Base-by-base conservation (phyloP, 805 yeast genomes). In the Millerago galiae region DNA sequence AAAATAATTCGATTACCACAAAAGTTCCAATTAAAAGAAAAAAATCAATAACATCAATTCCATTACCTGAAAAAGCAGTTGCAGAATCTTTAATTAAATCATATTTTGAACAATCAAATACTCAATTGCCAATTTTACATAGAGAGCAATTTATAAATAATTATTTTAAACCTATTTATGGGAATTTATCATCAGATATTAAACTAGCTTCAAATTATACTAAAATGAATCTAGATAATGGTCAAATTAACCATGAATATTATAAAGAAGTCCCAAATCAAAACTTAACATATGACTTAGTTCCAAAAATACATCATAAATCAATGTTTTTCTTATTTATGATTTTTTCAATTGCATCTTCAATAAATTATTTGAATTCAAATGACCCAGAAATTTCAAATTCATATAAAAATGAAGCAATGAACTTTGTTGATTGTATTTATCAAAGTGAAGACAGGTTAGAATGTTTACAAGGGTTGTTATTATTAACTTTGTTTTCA, bases 121-220 rank as follows among this genome's bases (percentile, higher is more conserved):
- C 95, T 2, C 96, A 88, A 59, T 60, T 86, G 24, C 96, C 97
- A 0, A 71, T 90, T 4, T 62, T 89, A 37, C 96, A 90, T 58
- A 71, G 96, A 26, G 95, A 87, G 53, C 76, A 74, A 50, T 89
- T 88, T 54, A 60, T 90, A 34, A 66, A 66, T 37, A 66, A 68
- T 24, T 79, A 78, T 54, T 89, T 84, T 57, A 75, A 77, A 51
- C 96, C 96, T 0, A 70, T 89, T 1, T 89, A 89, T 58, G 96
- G 97, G 0, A 62, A 70, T 4, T 65, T 84, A 45, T 75, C 81
- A 12, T 52, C 67, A 0, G 65, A 65, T 26, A 63, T 77, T 1
- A 66, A 80, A 6, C 65, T 86, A 35, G 90, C 86, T 0, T 75
- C 83, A 2, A 70, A 74, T 42, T 68, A 66, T 50, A 73, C 84